These are phyloP conservation scores for Coccomyxa sp. DNA, from an alignment of 139 green algal species.

Conservation along the genomic window DNA sequence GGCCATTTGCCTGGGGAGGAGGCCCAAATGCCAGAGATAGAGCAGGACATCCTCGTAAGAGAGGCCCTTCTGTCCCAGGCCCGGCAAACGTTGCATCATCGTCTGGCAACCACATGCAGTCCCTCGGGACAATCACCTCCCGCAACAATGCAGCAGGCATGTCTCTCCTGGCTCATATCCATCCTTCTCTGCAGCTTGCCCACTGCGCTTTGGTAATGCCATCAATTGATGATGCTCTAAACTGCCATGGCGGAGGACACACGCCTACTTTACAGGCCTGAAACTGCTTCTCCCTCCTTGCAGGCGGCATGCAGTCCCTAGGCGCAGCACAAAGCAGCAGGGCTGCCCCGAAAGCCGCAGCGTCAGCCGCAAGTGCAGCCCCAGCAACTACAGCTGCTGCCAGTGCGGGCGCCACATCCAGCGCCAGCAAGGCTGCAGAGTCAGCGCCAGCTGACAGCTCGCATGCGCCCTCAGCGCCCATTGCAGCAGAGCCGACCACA, in stretches of 20 bases:
- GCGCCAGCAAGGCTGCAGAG: background rate
- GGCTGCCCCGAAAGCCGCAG: background rate
- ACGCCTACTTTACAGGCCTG: background rate
- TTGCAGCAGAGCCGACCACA: background rate
- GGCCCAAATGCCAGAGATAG: no score
- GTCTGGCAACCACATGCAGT: background rate
- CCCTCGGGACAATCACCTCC: background rate
- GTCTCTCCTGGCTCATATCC: background rate
- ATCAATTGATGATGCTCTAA: background rate
- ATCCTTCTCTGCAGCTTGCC: background rate
- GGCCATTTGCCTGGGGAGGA: no score
- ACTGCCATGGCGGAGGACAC: background rate
- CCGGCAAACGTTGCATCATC: background rate
- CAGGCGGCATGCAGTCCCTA: background rate
- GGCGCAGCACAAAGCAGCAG: background rate
- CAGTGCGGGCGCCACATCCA: background rate
- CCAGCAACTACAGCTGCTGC: background rate
- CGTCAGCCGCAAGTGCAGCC: background rate
- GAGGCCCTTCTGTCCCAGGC: background rate
- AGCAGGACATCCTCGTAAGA: no score
- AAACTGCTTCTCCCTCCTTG: background rate
- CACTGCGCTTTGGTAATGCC: no score
- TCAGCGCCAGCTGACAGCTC: no score
- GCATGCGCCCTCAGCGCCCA: no score
- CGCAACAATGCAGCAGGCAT: background rate